Evolutionary conservation across 2,329 filamentous ascomycete species (phyloP).

Genomic region (Exophiala calicioides): DNA sequence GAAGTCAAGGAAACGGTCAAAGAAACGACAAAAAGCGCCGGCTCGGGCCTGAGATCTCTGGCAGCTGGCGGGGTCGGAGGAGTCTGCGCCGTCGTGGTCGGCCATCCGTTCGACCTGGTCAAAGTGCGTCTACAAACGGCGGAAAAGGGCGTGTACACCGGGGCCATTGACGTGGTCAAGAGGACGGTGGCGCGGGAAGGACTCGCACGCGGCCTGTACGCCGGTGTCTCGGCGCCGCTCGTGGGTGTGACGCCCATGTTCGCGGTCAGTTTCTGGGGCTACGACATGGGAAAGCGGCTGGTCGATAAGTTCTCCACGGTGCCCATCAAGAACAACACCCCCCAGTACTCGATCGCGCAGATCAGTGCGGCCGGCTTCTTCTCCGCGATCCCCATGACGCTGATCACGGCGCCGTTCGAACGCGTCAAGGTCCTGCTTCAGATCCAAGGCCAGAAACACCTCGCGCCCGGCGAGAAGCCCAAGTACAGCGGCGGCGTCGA

Average conservation of each 20-base stretch:
- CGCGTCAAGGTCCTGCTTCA: slow-evolving; percentile 98
- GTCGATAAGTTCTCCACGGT: slow-evolving; percentile 69
- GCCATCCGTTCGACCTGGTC: slow-evolving; percentile 96
- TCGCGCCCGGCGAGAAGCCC: slow-evolving; percentile 86
- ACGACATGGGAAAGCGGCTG: slow-evolving; percentile 90
- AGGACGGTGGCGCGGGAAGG: slow-evolving; percentile 89
- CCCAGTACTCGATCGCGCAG: slow-evolving; percentile 78
- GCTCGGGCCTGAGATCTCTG: slow-evolving; percentile 74
- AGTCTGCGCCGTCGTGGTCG: slow-evolving; percentile 88
- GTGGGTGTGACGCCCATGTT: slow-evolving; percentile 98
- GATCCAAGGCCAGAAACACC: slow-evolving; percentile 87
- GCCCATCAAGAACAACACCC: slow-evolving; percentile 58
- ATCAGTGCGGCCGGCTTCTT: slow-evolving; percentile 94
- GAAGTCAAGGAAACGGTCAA: slow-evolving; percentile 57
- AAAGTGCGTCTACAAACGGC: slow-evolving; percentile 97
- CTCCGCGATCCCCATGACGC: slow-evolving; percentile 94
- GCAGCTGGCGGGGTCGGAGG: slow-evolving; percentile 90
- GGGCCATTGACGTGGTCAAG: slow-evolving; percentile 86
- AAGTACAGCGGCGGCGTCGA: slow-evolving; percentile 85
- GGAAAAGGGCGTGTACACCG: slow-evolving; percentile 86
- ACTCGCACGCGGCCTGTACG: slow-evolving; percentile 76
- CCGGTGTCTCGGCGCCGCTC: slow-evolving; percentile 92
- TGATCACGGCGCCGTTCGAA: slow-evolving; percentile 98
- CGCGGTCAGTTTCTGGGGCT: slow-evolving; percentile 75
- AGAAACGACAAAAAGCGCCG: slow-evolving; percentile 52